These are phyloP conservation scores for Mortierella sp. DNA, from an alignment of 371 early-diverging fungal species.

Conservation along the genomic window DNA sequence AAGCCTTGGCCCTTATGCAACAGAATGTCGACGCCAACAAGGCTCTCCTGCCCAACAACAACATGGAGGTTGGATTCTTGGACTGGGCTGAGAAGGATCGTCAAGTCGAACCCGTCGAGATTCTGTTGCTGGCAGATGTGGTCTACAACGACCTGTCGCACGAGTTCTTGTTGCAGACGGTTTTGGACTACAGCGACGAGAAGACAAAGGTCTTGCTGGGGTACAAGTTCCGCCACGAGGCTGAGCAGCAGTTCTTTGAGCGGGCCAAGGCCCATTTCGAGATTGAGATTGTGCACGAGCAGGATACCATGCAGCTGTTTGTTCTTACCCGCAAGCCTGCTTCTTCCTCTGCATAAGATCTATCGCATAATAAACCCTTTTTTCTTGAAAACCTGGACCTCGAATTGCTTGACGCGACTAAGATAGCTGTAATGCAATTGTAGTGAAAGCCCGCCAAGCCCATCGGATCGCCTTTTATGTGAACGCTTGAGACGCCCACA, in stretches of 20 bases:
- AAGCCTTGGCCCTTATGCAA: conserved; percentile 54
- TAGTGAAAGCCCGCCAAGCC: too few species aligned
- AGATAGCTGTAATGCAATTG: too few species aligned
- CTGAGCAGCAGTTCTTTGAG: conserved; percentile 54
- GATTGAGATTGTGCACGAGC: conserved; percentile 48
- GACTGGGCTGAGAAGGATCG: conserved; percentile 58
- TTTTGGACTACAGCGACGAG: conserved; percentile 53
- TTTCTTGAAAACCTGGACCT: not conserved
- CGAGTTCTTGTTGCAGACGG: conserved; percentile 43
- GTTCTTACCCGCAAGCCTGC: conserved; percentile 46
- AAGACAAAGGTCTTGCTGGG: conserved; percentile 51
- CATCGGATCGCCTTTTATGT: not conserved
- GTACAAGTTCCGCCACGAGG: conserved; percentile 57
- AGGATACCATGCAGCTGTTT: conserved; percentile 58
- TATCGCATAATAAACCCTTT: not conserved
- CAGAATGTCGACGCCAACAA: conserved; percentile 55
- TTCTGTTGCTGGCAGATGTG: conserved; percentile 52
- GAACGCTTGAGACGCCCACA: not conserved
- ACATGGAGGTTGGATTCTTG: conserved; percentile 53
- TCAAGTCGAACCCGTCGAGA: conserved; percentile 52
- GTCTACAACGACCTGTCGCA: conserved; percentile 57
- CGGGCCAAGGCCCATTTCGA: conserved; percentile 42
- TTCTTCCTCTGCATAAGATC: not conserved
- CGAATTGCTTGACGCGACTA: not conserved
- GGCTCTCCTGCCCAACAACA: conserved; percentile 34